Evolutionary conservation across 495 filamentous ascomycete genomes (phyloP).

Genomic region (Staphylotrichum tortipilum): DNA sequence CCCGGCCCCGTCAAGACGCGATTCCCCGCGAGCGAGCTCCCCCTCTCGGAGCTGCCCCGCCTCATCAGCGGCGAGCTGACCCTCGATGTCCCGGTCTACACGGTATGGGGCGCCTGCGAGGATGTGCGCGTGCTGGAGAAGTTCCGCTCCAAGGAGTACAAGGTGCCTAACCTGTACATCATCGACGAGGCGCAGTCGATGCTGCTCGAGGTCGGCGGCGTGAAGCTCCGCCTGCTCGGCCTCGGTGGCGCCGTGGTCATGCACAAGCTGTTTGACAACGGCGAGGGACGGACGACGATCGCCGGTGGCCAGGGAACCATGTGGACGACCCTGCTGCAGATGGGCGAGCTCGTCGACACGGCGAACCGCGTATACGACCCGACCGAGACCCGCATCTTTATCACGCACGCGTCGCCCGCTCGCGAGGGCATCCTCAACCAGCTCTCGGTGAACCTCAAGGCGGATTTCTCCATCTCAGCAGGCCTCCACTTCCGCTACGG

Average conservation of each 20-base stretch:
- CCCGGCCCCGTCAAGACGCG: constrained; percentile 69
- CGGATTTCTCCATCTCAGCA: constrained; percentile 96
- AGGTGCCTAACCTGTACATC: constrained; percentile 93
- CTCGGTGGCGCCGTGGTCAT: constrained; percentile 96
- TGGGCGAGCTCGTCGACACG: constrained; percentile 97
- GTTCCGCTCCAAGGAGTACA: constrained; percentile 96
- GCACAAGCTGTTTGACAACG: constrained; percentile 99
- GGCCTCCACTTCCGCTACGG: constrained; percentile 98
- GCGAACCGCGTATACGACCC: constrained; percentile 97
- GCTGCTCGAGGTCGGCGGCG: constrained; percentile 85
- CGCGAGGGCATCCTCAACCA: constrained; percentile 97
- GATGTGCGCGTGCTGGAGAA: constrained; percentile 97
- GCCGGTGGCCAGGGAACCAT: constrained; percentile 98
- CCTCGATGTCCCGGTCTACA: constrained; percentile 93
- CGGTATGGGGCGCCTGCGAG: constrained; percentile 98
- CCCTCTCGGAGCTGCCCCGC: constrained; percentile 86
- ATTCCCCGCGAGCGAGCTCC: constrained; percentile 69
- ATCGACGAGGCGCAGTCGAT: constrained; percentile 97
- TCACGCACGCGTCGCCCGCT: constrained; percentile 95
- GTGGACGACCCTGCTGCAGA: constrained; percentile 98
- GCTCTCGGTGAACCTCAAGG: constrained; percentile 93
- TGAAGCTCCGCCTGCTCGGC: constrained; percentile 91
- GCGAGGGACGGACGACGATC: constrained; percentile 95
- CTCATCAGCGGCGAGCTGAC: constrained; percentile 83
- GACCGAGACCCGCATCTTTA: constrained; percentile 93